Conservation (phyloP, 768 basidiomycete species). For the Cubamyces sp. region DNA sequence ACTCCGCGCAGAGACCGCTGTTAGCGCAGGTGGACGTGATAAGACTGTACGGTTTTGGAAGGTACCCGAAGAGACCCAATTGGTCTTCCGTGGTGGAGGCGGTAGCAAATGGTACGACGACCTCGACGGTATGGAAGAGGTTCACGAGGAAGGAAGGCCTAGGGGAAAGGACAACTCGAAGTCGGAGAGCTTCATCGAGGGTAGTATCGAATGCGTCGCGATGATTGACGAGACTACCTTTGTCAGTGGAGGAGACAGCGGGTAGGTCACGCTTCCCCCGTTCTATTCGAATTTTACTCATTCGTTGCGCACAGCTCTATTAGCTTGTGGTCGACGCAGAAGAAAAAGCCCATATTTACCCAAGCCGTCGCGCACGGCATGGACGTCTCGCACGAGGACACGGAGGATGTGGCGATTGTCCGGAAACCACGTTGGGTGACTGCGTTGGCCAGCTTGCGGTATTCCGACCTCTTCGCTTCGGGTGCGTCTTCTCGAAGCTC, state of each 20-base stretch:
- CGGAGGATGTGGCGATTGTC: slow-evolving; percentile 71
- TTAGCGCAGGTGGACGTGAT: slow-evolving; percentile 89
- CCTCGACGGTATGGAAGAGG: slow-evolving; percentile 74
- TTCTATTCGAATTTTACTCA: not conserved
- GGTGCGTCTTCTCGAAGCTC: slow-evolving; percentile 50
- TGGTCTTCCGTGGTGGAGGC: slow-evolving; percentile 97
- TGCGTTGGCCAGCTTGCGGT: slow-evolving; percentile 76
- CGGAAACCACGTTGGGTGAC: slow-evolving; percentile 92
- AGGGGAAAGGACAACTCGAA: slow-evolving; percentile 38
- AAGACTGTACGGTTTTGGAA: slow-evolving; percentile 96
- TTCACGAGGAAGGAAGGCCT: slow-evolving; percentile 44
- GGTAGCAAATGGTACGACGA: slow-evolving; percentile 78
- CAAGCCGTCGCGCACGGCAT: slow-evolving; percentile 88
- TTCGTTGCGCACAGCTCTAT: slow-evolving; percentile 64
- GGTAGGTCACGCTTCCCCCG: slow-evolving; percentile 55
- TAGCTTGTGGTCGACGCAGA: slow-evolving; percentile 86
- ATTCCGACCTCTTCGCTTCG: slow-evolving; percentile 90
- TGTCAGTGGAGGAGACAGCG: slow-evolving; percentile 93
- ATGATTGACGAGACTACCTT: slow-evolving; percentile 97
- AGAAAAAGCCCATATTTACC: slow-evolving; percentile 94
- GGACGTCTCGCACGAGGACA: slow-evolving; percentile 67
- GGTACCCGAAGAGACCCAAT: slow-evolving; percentile 90
- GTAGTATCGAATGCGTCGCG: slow-evolving; percentile 87
- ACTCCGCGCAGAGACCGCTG: slow-evolving; percentile 80
- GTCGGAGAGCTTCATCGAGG: slow-evolving; percentile 73